Conservation (phyloP, 2,329 filamentous ascomycete genomes). For the Plenodomus biglobosus region DNA sequence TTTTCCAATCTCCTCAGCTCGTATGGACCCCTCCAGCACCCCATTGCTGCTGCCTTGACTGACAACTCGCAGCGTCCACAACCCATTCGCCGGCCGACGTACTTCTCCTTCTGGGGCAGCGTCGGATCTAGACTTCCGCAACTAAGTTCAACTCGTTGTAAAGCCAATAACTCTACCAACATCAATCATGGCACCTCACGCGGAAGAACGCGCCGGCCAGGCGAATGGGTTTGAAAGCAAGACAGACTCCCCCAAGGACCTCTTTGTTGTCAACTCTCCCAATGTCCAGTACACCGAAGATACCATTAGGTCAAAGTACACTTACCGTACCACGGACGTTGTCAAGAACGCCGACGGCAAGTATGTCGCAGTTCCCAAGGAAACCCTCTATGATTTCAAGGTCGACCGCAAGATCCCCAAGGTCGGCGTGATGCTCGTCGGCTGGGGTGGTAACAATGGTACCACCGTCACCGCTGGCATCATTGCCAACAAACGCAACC, state of each 20-base stretch:
- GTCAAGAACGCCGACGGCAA: constrained; percentile 70
- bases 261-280: constrained; percentile 87
- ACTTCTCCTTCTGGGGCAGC: constrained; percentile 83
- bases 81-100: constrained; percentile 96
- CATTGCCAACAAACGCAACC: constrained; percentile 84
- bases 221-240: constrained; percentile 55
- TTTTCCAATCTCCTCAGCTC: constrained; percentile 98
- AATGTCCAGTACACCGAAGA: constrained; percentile 88
- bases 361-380: constrained; percentile 80
- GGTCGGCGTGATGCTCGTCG: constrained; percentile 95
- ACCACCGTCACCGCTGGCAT: constrained; percentile 96
- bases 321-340: constrained; percentile 91
- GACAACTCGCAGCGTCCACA: constrained; percentile 68
- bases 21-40: constrained; percentile 58
- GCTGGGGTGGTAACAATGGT: constrained; percentile 97
- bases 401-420: constrained; percentile 91
- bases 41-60: constrained; percentile 16
- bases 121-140: constrained; percentile 58
- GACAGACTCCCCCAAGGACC: constrained; percentile 55
- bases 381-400: constrained; percentile 96
- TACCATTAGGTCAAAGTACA: constrained; percentile 91
- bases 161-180: constrained; percentile 25
- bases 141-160: constrained; percentile 32
- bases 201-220: constrained; percentile 63
- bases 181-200: constrained; percentile 87